These are phyloP conservation scores for Pyrenophora teres DNA, from an alignment of 2,329 filamentous ascomycete species.

Conservation along the genomic window DNA sequence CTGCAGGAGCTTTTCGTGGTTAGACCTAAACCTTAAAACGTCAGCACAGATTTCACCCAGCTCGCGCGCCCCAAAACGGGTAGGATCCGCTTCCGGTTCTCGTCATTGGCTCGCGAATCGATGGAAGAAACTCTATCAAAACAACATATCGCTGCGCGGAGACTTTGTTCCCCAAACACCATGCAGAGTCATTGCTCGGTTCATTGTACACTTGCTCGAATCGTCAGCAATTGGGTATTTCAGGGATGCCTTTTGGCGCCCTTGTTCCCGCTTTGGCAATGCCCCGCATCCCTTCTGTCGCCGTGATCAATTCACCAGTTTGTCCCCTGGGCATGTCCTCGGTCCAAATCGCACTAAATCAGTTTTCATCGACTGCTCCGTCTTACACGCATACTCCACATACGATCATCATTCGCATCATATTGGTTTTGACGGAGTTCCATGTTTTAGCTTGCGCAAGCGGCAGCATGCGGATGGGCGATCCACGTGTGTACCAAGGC, in stretches of 20 bases:
- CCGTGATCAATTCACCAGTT: neutral
- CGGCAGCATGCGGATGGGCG: slow-evolving; percentile 1
- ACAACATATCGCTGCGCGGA: slow-evolving; percentile 1
- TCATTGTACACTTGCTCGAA: neutral
- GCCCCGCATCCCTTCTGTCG: neutral
- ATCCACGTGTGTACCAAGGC: neutral
- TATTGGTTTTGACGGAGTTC: neutral
- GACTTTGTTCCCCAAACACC: neutral
- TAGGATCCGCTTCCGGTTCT: neutral
- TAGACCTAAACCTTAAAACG: slow-evolving; percentile 2
- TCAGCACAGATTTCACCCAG: slow-evolving; percentile 7
- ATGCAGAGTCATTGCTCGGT: neutral
- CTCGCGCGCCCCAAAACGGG: neutral
- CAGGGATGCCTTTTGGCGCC: neutral
- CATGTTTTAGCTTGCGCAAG: slow-evolving; percentile 1
- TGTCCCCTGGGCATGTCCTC: neutral
- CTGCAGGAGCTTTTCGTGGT: slow-evolving; percentile 7
- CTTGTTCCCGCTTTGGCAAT: neutral
- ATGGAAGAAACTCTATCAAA: neutral
- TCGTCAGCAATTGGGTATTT: neutral
- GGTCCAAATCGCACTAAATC: neutral
- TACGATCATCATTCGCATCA: neutral
- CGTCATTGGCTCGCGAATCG: slow-evolving; percentile 4
- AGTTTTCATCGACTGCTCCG: neutral
- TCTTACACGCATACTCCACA: slow-evolving; percentile 1